Evolutionary conservation across 108 stramenopile species (phyloP).

Genomic region (Stephanodiscus minutulus): DNA sequence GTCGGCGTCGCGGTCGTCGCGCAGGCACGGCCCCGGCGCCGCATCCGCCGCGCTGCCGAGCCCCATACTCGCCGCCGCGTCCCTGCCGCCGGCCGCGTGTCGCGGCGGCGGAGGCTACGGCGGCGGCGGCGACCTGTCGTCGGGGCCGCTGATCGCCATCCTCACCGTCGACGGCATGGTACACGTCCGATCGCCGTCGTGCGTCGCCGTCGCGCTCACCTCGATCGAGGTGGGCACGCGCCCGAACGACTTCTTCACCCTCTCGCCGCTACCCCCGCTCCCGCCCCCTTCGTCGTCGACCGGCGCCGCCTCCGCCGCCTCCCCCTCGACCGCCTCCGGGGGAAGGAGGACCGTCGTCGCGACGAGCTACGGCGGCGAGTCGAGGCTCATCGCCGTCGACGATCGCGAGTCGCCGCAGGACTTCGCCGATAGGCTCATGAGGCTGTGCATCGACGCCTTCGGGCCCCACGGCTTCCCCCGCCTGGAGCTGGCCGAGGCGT

Average conservation of each 20-base stretch:
- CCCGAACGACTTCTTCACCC: conserved; percentile 85
- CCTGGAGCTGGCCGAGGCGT: conserved; percentile 79
- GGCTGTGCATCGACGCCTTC: conserved; percentile 86
- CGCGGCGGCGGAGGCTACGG: conserved; percentile 1
- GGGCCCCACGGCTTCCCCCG: conserved; percentile 86
- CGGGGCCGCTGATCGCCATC: conserved; percentile 56
- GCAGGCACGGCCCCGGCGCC: conserved; percentile 55
- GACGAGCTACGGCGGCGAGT: conserved; percentile 71
- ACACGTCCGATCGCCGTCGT: conserved; percentile 73
- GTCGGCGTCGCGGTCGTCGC: not conserved
- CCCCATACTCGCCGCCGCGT: conserved; percentile 76
- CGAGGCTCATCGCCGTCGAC: conserved; percentile 57
- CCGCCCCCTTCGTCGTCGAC: not conserved
- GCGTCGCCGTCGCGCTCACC: conserved; percentile 72
- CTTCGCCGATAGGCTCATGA: conserved; percentile 84
- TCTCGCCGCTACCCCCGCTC: conserved; percentile 45
- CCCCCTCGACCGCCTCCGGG: not conserved
- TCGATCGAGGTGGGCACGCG: conserved; percentile 87
- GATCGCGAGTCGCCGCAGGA: conserved; percentile 54
- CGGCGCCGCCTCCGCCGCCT: not conserved
- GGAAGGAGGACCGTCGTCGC: conserved; percentile 46
- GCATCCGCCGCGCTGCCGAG: conserved; percentile 57
- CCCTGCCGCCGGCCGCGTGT: conserved; percentile 49
- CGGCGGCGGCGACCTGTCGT: conserved; percentile 22
- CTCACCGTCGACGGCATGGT: conserved; percentile 83